A percentile compares a stretch with the other conserved stretches of the same genome.
Evolutionary conservation across 2,329 filamentous ascomycete genomes (phyloP).

Genomic region (Polytolypa hystricis): DNA sequence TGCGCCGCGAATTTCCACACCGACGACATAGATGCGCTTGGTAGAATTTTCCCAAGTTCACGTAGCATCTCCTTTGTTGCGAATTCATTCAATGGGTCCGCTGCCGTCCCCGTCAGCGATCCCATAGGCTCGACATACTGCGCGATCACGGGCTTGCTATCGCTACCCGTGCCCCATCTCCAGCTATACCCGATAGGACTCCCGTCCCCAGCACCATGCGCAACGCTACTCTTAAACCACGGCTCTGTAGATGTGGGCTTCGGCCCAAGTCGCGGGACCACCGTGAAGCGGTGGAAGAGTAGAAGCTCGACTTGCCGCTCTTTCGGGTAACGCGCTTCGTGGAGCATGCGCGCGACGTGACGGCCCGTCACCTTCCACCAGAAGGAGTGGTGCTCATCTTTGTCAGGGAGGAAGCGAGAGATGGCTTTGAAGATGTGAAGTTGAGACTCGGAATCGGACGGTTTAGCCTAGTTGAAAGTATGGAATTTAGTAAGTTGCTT

Average conservation of each 20-base stretch:
- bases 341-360: constrained; percentile 1
- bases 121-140: constrained; percentile 1
- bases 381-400: not conserved
- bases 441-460: not conserved
- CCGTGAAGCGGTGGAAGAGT: not conserved
- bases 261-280: not conserved
- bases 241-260: not conserved
- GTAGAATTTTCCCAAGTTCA: not conserved
- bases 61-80: not conserved
- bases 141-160: not conserved
- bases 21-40: not conserved
- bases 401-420: not conserved
- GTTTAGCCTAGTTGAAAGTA: no score
- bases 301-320: not conserved
- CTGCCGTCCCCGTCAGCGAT: not conserved
- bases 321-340: constrained; percentile 1
- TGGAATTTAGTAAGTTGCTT: no score
- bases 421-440: not conserved
- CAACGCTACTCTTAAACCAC: constrained; percentile 1
- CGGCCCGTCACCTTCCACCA: not conserved
- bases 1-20: not conserved
- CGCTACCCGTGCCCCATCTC: not conserved
- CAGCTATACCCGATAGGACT: constrained; percentile 1
- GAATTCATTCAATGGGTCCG: constrained; percentile 1
- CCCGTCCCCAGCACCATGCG: not conserved